phyloP scores from a whole-genome alignment of 192 early-diverging fungal genomes.

The Entomortierella beljakovae region DNA sequence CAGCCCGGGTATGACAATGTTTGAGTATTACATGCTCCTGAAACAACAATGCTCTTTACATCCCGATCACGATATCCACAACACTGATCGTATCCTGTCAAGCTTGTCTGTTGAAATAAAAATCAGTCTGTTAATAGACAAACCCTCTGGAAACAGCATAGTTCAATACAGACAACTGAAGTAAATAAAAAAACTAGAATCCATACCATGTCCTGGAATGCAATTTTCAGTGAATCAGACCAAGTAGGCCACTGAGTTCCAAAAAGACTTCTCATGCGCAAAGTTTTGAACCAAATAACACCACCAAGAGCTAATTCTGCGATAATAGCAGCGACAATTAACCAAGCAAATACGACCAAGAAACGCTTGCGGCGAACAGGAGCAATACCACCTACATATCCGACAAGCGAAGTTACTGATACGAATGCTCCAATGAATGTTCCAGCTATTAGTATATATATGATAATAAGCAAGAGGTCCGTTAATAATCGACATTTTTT shows the following conservation, averaged over 20 bases:
- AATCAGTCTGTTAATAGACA: neutral
- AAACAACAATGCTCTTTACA: neutral
- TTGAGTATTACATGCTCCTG: conserved; percentile 22
- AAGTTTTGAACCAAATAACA: conserved; percentile 57
- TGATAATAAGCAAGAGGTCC: neutral
- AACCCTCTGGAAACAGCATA: too few relatives aligned
- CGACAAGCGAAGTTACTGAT: conserved; percentile 17
- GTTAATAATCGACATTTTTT: too few relatives aligned
- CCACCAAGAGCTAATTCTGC: conserved; percentile 47
- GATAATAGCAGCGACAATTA: conserved; percentile 31
- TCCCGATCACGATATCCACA: conserved; percentile 43
- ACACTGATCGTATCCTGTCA: conserved; percentile 44
- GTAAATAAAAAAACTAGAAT: neutral
- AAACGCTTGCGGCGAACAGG: conserved; percentile 40
- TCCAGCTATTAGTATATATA: conserved; percentile 18
- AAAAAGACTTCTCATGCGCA: conserved; percentile 46
- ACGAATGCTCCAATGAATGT: conserved; percentile 40
- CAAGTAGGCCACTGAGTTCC: conserved; percentile 34
- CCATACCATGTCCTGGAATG: conserved; percentile 55
- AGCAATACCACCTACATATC: conserved; percentile 27
- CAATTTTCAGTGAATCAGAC: conserved; percentile 23
- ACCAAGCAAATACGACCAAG: conserved; percentile 34
- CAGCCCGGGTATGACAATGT: conserved; percentile 16
- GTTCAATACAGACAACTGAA: neutral
- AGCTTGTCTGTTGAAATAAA: conserved; percentile 20